phyloP scores from a whole-genome alignment of 2,329 filamentous ascomycete genomes.

The Xylaria hypoxylon region DNA sequence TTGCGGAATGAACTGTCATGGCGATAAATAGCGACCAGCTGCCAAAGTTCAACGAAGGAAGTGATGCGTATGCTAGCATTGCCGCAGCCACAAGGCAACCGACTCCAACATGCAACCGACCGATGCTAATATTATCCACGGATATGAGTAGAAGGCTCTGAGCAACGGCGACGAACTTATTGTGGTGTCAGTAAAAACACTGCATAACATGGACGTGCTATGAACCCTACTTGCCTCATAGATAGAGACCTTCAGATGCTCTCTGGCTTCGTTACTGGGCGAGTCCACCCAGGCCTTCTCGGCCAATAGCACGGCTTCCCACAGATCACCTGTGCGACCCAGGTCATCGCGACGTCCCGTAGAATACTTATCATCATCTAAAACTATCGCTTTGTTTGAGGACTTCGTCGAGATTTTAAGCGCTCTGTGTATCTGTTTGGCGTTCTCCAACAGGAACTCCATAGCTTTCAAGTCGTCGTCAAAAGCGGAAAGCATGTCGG shows the following conservation, averaged over 20 bases:
- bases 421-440: constrained; percentile 70
- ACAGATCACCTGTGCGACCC: constrained; percentile 18
- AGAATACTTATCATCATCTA: constrained; percentile 2
- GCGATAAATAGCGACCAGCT: too few species aligned
- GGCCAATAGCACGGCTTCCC: constrained; percentile 35
- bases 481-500: constrained; percentile 58
- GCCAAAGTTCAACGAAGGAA: too few species aligned
- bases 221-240: constrained; percentile 4
- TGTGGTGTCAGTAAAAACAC: too few species aligned
- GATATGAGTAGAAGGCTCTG: too few species aligned
- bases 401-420: constrained; percentile 66
- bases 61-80: too few species aligned
- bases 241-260: constrained; percentile 7
- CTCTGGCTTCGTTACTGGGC: constrained; percentile 46
- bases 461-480: constrained; percentile 56
- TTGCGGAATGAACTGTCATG: constrained; percentile 68
- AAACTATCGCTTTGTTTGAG: constrained; percentile 51
- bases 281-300: constrained; percentile 55
- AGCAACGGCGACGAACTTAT: too few species aligned
- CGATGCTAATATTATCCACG: too few species aligned
- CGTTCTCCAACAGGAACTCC: constrained; percentile 69
- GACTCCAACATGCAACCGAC: too few species aligned
- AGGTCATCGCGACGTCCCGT: constrained; percentile 23
- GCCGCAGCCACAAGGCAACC: too few species aligned
- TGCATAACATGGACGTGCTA: neutral